Evolutionary conservation across 352 stramenopile genomes (phyloP), one percentile per base, ranked within the genome.

Genomic region (Pythium angustatum): DNA sequence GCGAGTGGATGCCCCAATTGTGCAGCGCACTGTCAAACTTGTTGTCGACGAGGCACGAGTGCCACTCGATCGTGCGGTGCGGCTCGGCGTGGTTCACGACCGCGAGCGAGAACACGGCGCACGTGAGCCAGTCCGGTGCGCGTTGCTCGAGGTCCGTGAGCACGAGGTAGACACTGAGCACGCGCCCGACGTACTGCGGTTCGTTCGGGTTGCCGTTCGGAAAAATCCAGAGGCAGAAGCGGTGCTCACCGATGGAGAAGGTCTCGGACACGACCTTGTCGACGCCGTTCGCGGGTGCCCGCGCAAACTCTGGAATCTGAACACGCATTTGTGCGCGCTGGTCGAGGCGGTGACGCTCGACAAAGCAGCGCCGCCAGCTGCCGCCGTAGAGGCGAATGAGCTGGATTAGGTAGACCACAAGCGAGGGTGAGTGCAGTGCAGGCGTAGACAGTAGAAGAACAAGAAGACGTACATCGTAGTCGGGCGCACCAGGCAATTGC

Each of bases 1-100:
- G 73, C 21, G 83, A 91, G 54, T 94, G 85, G 26, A 94, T 85
- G 30, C 81, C 83, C 83, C 85, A 94, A 62, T 92, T 92, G 71
- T 88, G 88, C 21, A 94, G 72, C 34, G 84, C 57, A 19, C 52
- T 67, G 71, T 90, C 73, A 48, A 94, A 94, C 59, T 91, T 91
- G 76, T 92, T 94, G 73, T 94, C 85, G 12, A 77, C 75, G 10
- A 94, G 69, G 63, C 80, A 91, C 55, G 85, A 92, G 64, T 94
- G 85, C 83, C 85, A 94, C 53, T 88, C 80, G 33, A 94, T 85
- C 41, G 65, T 69, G 44, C 84, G 80, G 5, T 31, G 40, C 7
- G 76, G 57, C 45, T 85, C 71, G 19, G 51, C 45, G 26, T 76
- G 67, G 66, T 92, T 87, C n/a, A 76, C 62, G 17, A 92, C 81